Evolutionary conservation across 2,329 filamentous ascomycete species (phyloP).

Genomic region (Alternaria dauci): DNA sequence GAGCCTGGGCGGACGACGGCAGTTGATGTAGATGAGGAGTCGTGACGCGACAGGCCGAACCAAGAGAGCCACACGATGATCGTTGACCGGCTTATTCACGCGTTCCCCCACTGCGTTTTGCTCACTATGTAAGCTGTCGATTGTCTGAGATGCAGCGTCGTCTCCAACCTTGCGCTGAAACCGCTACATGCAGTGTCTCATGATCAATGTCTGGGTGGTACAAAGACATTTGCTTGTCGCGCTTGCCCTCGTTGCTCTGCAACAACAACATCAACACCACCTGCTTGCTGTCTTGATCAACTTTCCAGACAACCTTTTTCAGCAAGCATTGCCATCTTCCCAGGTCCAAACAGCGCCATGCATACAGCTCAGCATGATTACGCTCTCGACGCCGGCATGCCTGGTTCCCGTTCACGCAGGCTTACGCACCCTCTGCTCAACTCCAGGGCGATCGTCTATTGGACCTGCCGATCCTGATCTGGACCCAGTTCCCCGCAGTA

Average conservation of each 20-base stretch:
- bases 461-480: not conserved
- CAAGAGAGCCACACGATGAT: conserved; percentile 11
- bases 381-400: not conserved
- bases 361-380: not conserved
- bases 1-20: conserved; percentile 19
- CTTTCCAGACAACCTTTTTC: not conserved
- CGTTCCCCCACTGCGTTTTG: conserved; percentile 11
- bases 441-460: conserved; percentile 1
- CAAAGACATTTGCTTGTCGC: conserved; percentile 13
- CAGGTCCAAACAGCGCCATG: not conserved
- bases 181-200: conserved; percentile 20
- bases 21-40: conserved; percentile 23
- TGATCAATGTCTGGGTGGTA: conserved; percentile 7
- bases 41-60: conserved; percentile 19
- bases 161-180: conserved; percentile 15
- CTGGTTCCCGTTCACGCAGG: conserved; percentile 5
- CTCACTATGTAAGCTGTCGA: conserved; percentile 9
- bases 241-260: conserved; percentile 10
- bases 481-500: not conserved
- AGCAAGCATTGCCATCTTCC: not conserved
- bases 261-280: conserved; percentile 9
- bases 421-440: conserved; percentile 14
- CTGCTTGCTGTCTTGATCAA: not conserved
- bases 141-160: conserved; percentile 14
- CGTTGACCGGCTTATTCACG: conserved; percentile 22